Evolutionary conservation across 2,329 filamentous ascomycete species (phyloP), one percentile per base, ranked within the genome.

Genomic region (Cladosporium sp.): DNA sequence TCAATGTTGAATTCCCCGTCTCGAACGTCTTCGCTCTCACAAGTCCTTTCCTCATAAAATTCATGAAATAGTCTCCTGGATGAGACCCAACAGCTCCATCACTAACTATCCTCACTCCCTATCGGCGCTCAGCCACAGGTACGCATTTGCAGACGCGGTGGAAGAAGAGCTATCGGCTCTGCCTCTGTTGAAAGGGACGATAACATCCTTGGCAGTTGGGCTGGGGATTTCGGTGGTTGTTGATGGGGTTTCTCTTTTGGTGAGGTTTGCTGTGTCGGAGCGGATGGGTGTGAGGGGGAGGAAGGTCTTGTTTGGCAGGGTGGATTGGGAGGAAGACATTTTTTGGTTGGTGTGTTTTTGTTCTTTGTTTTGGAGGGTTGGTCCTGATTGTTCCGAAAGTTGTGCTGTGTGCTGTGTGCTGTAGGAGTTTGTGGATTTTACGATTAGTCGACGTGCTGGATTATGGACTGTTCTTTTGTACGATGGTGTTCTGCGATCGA

Each of bases 121-220:
- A 38, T 38, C 35, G 2, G 45, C 27, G 15, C 36, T 48, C 22
- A 48, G 16, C 45, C 36, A 40, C 25, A 48, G 19, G 29, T 39
- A 48, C 45, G 45, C 38, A 8, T 48, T 48, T 13, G 27, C 29
- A 20, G 36, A 38, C n/a, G 16, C 45, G 16, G 45, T 15, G 3
- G 45, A 48, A 19, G 45, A 15, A 11, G 12, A 19, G 18, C 45
- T 48, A 35, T 48, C 45, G 7, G 45, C 18, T 19, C 45, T 22
- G 13, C n/a, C 25, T 25, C 45, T 48, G 36, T 15, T n/a, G 16
- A 38, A 38, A 4, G 36, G 36, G 11, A 19, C 36, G 16, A 38
- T 38, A 5, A 33, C 32, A 13, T 33, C n/a, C 5, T 12, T 4
- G 12, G 32, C 32, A 15, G 32, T 13, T 7, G 32, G n/a, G n/a